Conservation (phyloP, 2,329 filamentous ascomycete species). For the Scytalidium sp. region DNA sequence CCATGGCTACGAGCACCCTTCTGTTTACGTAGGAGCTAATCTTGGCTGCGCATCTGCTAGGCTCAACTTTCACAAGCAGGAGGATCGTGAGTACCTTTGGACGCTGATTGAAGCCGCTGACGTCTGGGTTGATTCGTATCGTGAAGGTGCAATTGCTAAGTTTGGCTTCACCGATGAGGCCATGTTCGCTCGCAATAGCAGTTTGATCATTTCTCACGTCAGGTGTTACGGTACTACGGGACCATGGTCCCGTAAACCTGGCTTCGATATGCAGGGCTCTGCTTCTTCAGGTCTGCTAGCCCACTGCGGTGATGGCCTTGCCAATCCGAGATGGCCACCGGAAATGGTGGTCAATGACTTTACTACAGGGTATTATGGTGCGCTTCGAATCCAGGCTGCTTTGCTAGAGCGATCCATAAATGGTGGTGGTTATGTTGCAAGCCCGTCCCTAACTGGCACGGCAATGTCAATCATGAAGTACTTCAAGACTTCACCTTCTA, state of each 20-base stretch:
- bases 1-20: not conserved
- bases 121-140: not conserved
- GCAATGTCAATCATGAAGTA: not conserved
- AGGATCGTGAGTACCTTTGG: not conserved
- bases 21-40: not conserved
- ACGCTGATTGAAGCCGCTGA: not conserved
- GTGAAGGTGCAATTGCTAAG: not conserved
- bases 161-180: not conserved
- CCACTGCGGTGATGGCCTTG: not conserved
- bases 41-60: not conserved
- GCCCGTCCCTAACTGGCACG: not conserved
- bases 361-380: not conserved
- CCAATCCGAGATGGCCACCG: not conserved
- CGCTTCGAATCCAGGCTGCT: not conserved
- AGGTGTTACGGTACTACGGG: not conserved
- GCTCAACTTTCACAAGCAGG: not conserved
- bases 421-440: not conserved
- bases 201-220: not conserved
- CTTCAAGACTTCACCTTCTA: not conserved
- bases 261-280: not conserved
- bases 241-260: not conserved
- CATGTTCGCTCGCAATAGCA: not conserved
- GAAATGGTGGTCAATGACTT: not conserved
- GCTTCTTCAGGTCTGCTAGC: not conserved
- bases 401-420: not conserved